Conservation (phyloP, 306 rosid genomes). For the Cicer arietinum region DNA sequence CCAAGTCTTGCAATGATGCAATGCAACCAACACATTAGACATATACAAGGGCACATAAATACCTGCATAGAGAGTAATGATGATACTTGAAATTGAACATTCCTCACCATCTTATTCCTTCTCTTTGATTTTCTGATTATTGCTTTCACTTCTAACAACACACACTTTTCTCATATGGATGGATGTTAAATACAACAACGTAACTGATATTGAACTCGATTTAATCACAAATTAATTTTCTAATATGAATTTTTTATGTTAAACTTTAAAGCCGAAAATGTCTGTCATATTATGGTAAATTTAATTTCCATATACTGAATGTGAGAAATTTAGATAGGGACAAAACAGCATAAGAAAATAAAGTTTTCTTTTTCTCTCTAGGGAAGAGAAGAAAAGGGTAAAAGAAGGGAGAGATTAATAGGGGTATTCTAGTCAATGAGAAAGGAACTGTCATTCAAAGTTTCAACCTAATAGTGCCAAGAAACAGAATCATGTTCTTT, state of each 20-base stretch:
- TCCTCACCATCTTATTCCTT: conserved; percentile 41
- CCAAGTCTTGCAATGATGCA: conserved; percentile 1
- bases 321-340: conserved; percentile 34
- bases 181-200: too few species aligned
- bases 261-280: not conserved
- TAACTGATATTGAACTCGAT: too few species aligned
- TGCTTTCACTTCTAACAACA: not conserved
- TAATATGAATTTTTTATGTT: not conserved
- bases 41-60: not conserved
- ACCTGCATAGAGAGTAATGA: conserved; percentile 88
- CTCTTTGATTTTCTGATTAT: not conserved
- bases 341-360: conserved; percentile 48
- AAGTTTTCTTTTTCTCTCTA: conserved; percentile 36
- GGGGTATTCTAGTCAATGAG: conserved; percentile 60
- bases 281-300: not conserved
- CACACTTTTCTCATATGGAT: not conserved
- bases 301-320: not conserved
- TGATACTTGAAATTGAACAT: conserved; percentile 39
- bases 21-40: not conserved
- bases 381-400: not conserved
- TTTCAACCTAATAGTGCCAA: conserved; percentile 49
- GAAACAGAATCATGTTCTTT: conserved; percentile 71
- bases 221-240: too few species aligned
- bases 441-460: conserved; percentile 75
- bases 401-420: conserved; percentile 15